Conservation (phyloP, 345 rosid species). For the Lepidium aucheri region DNA sequence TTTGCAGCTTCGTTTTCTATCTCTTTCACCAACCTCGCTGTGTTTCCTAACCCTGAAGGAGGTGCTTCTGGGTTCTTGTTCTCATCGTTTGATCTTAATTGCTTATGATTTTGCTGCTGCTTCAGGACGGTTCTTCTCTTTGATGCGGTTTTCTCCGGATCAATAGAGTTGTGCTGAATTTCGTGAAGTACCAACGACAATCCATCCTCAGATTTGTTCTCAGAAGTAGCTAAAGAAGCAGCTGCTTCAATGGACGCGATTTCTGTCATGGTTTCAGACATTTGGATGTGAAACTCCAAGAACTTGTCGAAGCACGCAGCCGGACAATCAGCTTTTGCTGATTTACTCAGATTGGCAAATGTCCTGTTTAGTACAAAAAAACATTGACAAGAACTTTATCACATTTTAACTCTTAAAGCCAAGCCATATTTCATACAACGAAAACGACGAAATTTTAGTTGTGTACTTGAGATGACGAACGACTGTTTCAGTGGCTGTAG, state of each 20-base stretch:
- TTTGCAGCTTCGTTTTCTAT: conserved; percentile 76
- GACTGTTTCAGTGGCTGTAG: conserved; percentile 63
- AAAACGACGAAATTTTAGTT: background rate
- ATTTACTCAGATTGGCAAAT: conserved; percentile 58
- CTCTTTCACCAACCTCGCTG: conserved; percentile 58
- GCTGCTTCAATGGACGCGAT: conserved; percentile 67
- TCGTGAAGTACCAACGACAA: conserved; percentile 38
- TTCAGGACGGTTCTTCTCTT: conserved; percentile 43
- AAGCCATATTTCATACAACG: background rate
- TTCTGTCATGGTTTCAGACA: conserved; percentile 54
- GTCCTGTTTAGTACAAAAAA: conserved; percentile 30
- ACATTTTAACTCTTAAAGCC: background rate
- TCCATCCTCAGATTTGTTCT: conserved; percentile 33
- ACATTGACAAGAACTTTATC: conserved; percentile 2
- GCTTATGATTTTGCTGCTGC: conserved; percentile 30
- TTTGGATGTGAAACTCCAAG: conserved; percentile 75
- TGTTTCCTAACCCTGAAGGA: conserved; percentile 37
- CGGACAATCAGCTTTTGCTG: conserved; percentile 78
- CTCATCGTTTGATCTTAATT: conserved; percentile 55
- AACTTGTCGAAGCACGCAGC: conserved; percentile 66
- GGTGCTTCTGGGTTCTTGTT: conserved; percentile 51
- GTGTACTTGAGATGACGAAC: conserved; percentile 83
- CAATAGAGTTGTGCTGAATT: conserved; percentile 43
- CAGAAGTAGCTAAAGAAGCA: conserved; percentile 32
- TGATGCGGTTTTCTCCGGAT: conserved; percentile 33